phyloP scores from a whole-genome alignment of 805 yeast species.

The Komagataella kurtzmanii region DNA sequence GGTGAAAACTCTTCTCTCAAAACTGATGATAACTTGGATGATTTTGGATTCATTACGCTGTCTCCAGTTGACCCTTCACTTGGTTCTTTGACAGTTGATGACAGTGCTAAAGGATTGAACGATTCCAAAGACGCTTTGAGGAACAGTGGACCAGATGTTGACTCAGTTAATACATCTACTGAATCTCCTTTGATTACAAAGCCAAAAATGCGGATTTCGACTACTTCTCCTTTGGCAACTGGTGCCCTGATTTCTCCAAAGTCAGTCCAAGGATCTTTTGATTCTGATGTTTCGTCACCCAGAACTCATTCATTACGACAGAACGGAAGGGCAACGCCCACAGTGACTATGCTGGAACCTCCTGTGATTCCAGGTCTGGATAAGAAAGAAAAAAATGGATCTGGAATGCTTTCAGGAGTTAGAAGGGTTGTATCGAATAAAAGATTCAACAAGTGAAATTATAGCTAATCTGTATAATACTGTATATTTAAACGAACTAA shows the following conservation, averaged over 20 bases:
- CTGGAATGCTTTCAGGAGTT: not conserved
- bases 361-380: not conserved
- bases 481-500: not conserved
- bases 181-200: not conserved
- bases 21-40: not conserved
- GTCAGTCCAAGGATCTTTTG: not conserved
- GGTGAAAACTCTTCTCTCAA: not conserved
- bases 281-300: not conserved
- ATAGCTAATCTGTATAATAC: not conserved
- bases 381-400: not conserved
- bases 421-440: not conserved
- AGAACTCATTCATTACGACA: not conserved
- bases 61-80: not conserved
- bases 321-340: not conserved
- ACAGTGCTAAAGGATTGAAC: not conserved
- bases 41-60: not conserved
- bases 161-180: not conserved
- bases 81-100: not conserved
- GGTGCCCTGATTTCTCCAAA: not conserved
- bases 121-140: not conserved
- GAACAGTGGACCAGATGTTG: not conserved
- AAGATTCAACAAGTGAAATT: not conserved
- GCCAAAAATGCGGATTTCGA: not conserved
- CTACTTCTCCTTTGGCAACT: not conserved
- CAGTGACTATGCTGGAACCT: not conserved